Evolutionary conservation across 2,329 filamentous ascomycete genomes (phyloP), one percentile per base, ranked within the genome.

Genomic region (Dothidotthia symphoricarpi): DNA sequence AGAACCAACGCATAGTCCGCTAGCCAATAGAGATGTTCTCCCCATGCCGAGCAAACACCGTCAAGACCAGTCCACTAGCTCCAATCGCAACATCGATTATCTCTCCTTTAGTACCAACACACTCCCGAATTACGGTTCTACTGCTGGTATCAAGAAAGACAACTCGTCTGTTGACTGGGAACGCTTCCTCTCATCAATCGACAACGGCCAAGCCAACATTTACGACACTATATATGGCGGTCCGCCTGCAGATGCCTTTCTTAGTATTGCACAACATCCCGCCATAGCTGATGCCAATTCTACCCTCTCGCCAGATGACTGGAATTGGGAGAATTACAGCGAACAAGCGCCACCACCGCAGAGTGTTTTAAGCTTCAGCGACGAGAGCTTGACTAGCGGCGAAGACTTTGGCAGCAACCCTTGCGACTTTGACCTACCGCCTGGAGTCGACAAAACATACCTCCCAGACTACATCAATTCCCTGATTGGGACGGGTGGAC

Each of bases 141-240:
- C 26, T 66, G 67, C 31, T 72, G 75, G 51, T 51, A 67, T 26
- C 47, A 68, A 62, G 45, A 34, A 47, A 39, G 69, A 72, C 38
- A 75, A 83, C 10, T 81, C 81, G 1, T 70, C 82, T 7, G 74
- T 81, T 0, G 87, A 93, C 53, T 95, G 88, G 89, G 88, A 95
- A 63, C 81, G 83, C 2, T 75, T 95, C 0, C 75, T 95, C 2
- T 83, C 85, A 3, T 84, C 83, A 15, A 81, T 95, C 63, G 88
- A 95, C 53, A 82, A 82, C 24, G 87, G 87, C 1, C 78, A 84
- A 49, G 80, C 83, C 36, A 94, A 91, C 58, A 84, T 94, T n/a
- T 93, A 88, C 64, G 84, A 88, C 58, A 83, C 83, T 27, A 88
- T 88, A 38, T 89, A 89, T 51, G 86, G 85, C 25, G 85, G 85